Base-by-base conservation (phyloP, 768 basidiomycete genomes). In the Fistulinella prunicolor region DNA sequence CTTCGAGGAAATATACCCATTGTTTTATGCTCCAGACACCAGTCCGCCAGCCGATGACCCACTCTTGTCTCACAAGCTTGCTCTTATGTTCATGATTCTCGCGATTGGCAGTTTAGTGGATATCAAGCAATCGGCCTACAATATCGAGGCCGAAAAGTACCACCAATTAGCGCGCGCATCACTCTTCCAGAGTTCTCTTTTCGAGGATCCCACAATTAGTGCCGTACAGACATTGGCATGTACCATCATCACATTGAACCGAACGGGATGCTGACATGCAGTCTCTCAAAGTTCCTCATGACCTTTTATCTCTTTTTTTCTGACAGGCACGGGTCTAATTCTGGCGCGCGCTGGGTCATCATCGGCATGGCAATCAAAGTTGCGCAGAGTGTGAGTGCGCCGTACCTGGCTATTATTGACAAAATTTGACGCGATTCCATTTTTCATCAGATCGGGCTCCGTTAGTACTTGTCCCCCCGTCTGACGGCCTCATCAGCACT, bases 351-450 rank as follows among this genome's bases (percentile, higher is more conserved):
- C 32, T 85, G 82, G 82, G 78, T 78, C 6, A 76, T 82, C 44
- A 83, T 85, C 73, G 84, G 84, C 14, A 73, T 85, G 41, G 80
- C 83, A 37, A 78, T 85, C 51, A 86, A 83, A 68, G 70, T 85
- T 49, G 81, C 79, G 17, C 84, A 85, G 62, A 83, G 82, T 58
- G 84, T 85, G 60, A 71, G 83, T 71, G 6, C 6, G 6, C 10
- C 26, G 49, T 61, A 48, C 56, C 55, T 53, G 21, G 34, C 50
- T 50, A 37, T 43, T 42, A 40, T 49, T 50, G 21, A 4, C 19
- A 14, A 23, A 24, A 26, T 14, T 38, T 32, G 30, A 16, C 43
- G 22, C 43, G 20, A 46, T 38, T 26, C 7, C 19, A 13, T 42
- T 46, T 54, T 34, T 56, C 42, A 42, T 37, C 28, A 86, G 84